Evolutionary conservation across 257 asterid species (phyloP).

Genomic region (Jasminum sambac): DNA sequence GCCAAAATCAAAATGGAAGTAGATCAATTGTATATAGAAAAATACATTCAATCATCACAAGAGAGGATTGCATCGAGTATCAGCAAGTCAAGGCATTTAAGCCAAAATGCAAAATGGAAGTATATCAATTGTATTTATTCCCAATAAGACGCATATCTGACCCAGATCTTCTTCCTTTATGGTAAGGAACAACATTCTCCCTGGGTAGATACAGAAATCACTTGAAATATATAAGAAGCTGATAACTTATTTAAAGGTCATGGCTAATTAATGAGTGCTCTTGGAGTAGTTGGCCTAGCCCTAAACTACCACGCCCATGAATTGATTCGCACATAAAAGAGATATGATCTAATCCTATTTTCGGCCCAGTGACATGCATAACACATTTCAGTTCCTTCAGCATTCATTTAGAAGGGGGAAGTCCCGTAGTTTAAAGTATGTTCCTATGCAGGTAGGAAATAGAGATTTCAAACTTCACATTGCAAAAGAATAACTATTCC

Average conservation of each 20-base stretch:
- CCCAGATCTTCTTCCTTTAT: neutral
- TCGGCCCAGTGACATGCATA: slow-evolving; percentile 8
- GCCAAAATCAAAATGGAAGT: neutral
- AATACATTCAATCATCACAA: too few species aligned
- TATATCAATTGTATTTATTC: neutral
- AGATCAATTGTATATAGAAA: too few species aligned
- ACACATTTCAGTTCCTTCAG: neutral
- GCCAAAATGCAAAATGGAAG: neutral
- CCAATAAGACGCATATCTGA: neutral
- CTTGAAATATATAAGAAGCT: neutral
- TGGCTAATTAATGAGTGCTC: too few species aligned
- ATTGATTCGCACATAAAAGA: neutral
- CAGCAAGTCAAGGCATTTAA: too few species aligned
- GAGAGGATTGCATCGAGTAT: too few species aligned
- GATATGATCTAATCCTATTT: neutral
- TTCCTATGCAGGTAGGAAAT: neutral
- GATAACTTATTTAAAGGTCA: too few species aligned
- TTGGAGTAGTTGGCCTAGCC: too few species aligned
- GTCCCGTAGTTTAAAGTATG: slow-evolving; percentile 4
- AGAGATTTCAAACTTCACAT: neutral
- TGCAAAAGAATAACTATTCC: neutral
- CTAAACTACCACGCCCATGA: too few species aligned
- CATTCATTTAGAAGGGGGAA: neutral
- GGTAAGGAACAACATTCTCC: neutral
- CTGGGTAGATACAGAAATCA: neutral